Base-by-base conservation (phyloP, 2,329 filamentous ascomycete species). In the Xylariaceae sp. region DNA sequence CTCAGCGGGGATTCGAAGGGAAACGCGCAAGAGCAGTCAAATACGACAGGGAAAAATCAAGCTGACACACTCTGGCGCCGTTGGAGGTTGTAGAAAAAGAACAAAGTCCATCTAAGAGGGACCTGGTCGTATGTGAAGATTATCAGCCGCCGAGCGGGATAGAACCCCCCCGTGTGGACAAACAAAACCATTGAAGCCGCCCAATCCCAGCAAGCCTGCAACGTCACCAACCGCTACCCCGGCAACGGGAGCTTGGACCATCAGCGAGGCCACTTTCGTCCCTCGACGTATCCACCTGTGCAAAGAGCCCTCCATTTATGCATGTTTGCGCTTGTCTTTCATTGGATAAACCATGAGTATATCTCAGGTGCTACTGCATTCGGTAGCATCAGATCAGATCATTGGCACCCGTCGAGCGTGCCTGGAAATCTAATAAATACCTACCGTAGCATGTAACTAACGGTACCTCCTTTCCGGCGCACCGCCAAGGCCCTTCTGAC, bases 151-250 rank as follows among this genome's bases (percentile, higher is more conserved):
- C 36, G 22, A 39, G 30, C 19, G 32, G 28, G 34, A 35, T 11
- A n/a, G n/a, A n/a, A 12, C 38, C 26, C 49, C 44, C 42, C 35
- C 45, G 34, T 38, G 43, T 52, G 45, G 47, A 56, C 46, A 58
- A 58, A 58, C 55, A 59, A 56, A 50, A 44, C 35, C 38, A 11
- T 16, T 22, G 24, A 15, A 13, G 32, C 36, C 39, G 43, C 44
- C 55, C 55, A 58, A 58, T 57, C 51, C 45, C 28, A 46, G 48
- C 44, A 41, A 19, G 28, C 39, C 48, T 53, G 48, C 48, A 52
- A 44, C 52, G 50, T 58, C 51, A 50, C 49, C 37, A 35, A 34
- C 38, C 34, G 57, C 47, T 55, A 52, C 42, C 55, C 44, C 32
- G 37, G 55, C 55, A 60, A 60, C 55, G 28, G 39, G 22, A 47